These are phyloP conservation scores for Rhodomyrtus psidioides DNA, from an alignment of 441 rosid genomes.

Conservation along the genomic window DNA sequence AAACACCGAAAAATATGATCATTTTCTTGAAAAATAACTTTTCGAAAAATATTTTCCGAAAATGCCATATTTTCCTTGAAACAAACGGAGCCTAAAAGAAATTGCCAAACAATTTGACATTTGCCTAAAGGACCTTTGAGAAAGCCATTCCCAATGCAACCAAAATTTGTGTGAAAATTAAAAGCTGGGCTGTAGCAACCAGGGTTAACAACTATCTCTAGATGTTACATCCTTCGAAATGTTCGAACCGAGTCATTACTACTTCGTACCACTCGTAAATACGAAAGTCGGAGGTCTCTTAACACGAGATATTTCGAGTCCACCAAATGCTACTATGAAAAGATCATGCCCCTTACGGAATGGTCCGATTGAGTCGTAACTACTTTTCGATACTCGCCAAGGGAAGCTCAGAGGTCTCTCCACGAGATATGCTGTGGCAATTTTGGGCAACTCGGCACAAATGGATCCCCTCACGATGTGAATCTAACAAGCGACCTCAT, in stretches of 20 bases:
- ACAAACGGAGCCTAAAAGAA: no score
- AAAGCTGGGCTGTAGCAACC: not conserved
- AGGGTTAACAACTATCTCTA: no score
- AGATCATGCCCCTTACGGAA: rapidly evolving
- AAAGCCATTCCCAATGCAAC: not conserved
- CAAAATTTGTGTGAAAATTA: not conserved
- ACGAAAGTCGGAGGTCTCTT: rapidly evolving
- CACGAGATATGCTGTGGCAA: not conserved
- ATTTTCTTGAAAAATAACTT: no score
- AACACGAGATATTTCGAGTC: not conserved
- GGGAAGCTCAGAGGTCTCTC: not conserved
- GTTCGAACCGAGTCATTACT: not conserved
- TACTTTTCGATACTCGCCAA: rapidly evolving
- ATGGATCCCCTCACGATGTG: not conserved
- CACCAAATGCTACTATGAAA: rapidly evolving
- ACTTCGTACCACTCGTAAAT: rapidly evolving
- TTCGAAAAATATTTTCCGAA: no score
- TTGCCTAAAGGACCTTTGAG: not conserved
- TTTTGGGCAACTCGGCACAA: not conserved
- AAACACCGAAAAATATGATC: no score
- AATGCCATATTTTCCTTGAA: no score
- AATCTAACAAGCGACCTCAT: not conserved
- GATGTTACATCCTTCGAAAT: rapidly evolving
- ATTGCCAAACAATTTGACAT: not conserved
- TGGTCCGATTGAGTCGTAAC: rapidly evolving